Evolutionary conservation across 805 yeast genomes (phyloP), one percentile per base, ranked within the genome.

Genomic region (Torulaspora quercuum): DNA sequence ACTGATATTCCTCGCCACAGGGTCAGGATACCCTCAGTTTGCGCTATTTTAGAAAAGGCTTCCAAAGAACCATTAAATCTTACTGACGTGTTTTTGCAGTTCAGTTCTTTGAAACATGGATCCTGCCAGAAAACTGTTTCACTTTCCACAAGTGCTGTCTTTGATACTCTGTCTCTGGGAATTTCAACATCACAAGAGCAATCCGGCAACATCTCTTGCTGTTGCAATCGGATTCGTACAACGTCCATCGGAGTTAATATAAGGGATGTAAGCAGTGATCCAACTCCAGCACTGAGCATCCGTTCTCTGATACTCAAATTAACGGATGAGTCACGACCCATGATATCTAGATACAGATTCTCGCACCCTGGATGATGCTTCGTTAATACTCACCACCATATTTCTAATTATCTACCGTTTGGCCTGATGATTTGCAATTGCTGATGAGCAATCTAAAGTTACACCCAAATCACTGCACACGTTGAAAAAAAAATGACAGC

Each of bases 1-100:
- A 90, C 58, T 0, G 90, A 75, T 6, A 92, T 69, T 0, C 98
- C 98, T 36, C 97, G 68, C 90, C 96, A 92, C 11, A 92, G 66
- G 0, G 95, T 80, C 1, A 69, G 33, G 0, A 76, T 17, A 0
- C 98, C 98, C 61, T 92, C 98, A 16, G 73, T 67, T 19, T 69
- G 61, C 3, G 78, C 72, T 28, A 90, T 88, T 27, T 74, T 72
- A 1, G 64, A 46, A 46, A 90, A 69, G 0, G 95, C 92, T 25
- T 84, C 82, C 54, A 76, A 70, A 0, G 96, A 87, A 2, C 92
- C 87, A 3, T 70, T 70, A 37, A 83, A 56, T 35, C 51, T 50
- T 11, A 53, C 48, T 9, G 63, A 35, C 7, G 55, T 42, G 30
- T 49, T 55, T 20, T 52, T 53, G 41, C 66, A 61, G 15, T 49